Percentiles rank a stretch among this genome's conserved stretches.
These are phyloP conservation scores for Saksenaea vasiformis DNA, from an alignment of 371 early-diverging fungal genomes.

Conservation along the genomic window DNA sequence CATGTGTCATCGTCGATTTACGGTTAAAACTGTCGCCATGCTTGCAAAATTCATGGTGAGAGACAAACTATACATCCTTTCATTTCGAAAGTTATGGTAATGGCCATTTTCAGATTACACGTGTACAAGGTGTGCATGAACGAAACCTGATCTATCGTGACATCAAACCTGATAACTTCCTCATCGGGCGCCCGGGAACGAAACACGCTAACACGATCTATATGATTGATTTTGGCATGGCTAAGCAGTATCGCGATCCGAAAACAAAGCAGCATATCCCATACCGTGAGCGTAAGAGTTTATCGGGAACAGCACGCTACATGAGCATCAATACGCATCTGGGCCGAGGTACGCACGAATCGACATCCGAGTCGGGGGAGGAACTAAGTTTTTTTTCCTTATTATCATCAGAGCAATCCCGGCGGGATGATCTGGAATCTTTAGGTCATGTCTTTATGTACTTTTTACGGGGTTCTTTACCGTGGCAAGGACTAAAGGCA, in stretches of 20 bases:
- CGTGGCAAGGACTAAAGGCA: constrained; percentile 94
- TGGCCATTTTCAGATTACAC: constrained; percentile 60
- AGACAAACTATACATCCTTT: no score
- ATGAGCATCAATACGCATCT: constrained; percentile 91
- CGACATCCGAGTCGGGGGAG: not conserved
- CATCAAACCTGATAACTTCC: constrained; percentile 99
- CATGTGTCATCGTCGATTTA: constrained; percentile 86
- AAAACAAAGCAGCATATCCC: constrained; percentile 86
- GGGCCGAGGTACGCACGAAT: constrained; percentile 52
- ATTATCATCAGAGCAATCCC: constrained; percentile 71
- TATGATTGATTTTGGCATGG: constrained; percentile 92
- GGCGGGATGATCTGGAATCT: constrained; percentile 93
- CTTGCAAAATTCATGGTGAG: constrained; percentile 91
- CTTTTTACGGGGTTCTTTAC: constrained; percentile 85
- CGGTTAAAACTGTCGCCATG: constrained; percentile 92
- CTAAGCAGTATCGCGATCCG: constrained; percentile 85
- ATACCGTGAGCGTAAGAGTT: constrained; percentile 77
- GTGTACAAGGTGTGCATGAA: constrained; percentile 93
- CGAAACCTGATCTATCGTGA: constrained; percentile 96
- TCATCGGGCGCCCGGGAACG: constrained; percentile 72
- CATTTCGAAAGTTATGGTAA: not conserved
- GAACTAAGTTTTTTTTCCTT: no score
- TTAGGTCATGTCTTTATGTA: constrained; percentile 94
- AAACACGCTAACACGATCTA: constrained; percentile 55
- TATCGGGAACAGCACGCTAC: constrained; percentile 92